A percentile compares a stretch with the other conserved stretches of the same genome.
Conservation (phyloP, 495 filamentous ascomycete genomes). For the Xylaria intraflava region DNA sequence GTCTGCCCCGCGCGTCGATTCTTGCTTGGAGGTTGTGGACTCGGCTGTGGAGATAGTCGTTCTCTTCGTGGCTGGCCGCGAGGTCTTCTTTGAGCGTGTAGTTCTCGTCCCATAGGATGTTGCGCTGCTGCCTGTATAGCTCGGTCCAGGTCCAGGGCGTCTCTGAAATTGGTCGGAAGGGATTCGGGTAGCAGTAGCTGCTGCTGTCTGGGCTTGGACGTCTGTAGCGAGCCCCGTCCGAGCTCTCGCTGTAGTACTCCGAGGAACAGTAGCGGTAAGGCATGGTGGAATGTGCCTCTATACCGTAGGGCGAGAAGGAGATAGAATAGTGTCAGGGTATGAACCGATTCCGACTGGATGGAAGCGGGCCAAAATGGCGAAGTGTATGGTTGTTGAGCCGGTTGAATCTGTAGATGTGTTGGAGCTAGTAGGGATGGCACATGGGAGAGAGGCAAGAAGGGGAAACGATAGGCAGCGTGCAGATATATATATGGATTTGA, state of each 20-base stretch:
- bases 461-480: conserved; percentile 13
- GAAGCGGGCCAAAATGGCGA: background rate
- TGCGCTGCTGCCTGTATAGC: too few species aligned
- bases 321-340: too few species aligned
- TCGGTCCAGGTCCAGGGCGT: too few species aligned
- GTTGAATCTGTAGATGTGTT: conserved; percentile 16
- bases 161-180: too few species aligned
- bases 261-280: too few species aligned
- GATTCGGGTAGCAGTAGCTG: too few species aligned
- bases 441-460: conserved; percentile 14
- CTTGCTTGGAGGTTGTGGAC: conserved; percentile 6
- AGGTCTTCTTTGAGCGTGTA: conserved; percentile 19
- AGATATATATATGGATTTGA: conserved; percentile 15
- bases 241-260: too few species aligned
- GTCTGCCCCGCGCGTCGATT: background rate
- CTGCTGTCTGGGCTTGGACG: too few species aligned
- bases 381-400: background rate
- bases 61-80: background rate
- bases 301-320: too few species aligned
- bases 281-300: too few species aligned
- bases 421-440: conserved; percentile 20
- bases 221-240: too few species aligned
- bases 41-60: conserved; percentile 13
- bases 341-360: conserved; percentile 11
- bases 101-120: too few species aligned